Base-by-base conservation (phyloP, 78 protist species). In the Polysphondylium violaceum region DNA sequence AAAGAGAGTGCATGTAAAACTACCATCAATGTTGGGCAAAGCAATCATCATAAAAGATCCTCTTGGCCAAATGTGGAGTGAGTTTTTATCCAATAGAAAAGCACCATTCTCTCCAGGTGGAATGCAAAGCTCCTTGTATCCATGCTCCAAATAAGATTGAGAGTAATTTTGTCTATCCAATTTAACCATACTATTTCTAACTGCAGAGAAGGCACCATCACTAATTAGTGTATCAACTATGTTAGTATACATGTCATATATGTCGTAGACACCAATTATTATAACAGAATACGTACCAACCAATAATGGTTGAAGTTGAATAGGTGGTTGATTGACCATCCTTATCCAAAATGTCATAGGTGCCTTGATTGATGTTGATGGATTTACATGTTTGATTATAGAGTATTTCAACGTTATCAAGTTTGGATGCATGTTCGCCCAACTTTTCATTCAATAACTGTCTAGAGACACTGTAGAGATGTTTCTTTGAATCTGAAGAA, bases 1-100 rank as follows among this genome's bases (percentile, higher is more conserved):
- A 40, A 94, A 97, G n/a, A 95, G 27, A 0, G 99, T 97, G 36
- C 73, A 72, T 1, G 99, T 97, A 65, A 97, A 96, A 56, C 94
- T 47, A 33, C 81, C 77, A 64, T 93, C 97, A 27, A 64, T 67
- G 77, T 97, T 96, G 29, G 99, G 97, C 0, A 97, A 74, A 3
- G 96, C 99, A 35, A 97, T 97, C 96, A 97, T 59, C 96, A 97
- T 95, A 58, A 63, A 93, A 23, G 43, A 3, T 9, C 93, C 95
- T 19, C 99, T 74, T 47, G 99, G 98, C 99, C 99, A 97, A 40
- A 97, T 97, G 50, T 97, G 99, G 21, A 97, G 96, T 36, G 63
- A 51, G 6, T 96, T 43, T 21, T 60, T 44, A 12, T 73, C 88
- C 44, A 97, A 36, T 17, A 9, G 43, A 16, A 53, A 87, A 7